phyloP scores from a whole-genome alignment of 2,329 filamentous ascomycete genomes.

The Fusarium tanahbumbuense region DNA sequence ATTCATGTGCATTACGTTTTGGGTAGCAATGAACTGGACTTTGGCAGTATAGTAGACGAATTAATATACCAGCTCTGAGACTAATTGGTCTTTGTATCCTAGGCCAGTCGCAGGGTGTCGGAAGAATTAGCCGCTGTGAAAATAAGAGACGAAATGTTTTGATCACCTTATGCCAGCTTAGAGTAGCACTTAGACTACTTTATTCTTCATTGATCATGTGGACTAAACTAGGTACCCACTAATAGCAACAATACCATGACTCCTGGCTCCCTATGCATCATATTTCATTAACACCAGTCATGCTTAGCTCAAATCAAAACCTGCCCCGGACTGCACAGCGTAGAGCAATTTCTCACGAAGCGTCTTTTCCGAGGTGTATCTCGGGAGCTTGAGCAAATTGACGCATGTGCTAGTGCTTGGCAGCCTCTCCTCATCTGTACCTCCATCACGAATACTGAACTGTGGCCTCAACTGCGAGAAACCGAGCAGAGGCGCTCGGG shows the following conservation, averaged over 20 bases:
- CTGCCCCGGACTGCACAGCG: conserved; percentile 88
- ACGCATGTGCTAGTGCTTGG: conserved; percentile 97
- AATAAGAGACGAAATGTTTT: no score
- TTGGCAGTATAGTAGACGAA: background rate
- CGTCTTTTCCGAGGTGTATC: conserved; percentile 74
- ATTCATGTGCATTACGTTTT: background rate
- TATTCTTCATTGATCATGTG: no score
- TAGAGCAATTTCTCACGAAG: conserved; percentile 87
- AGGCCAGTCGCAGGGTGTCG: background rate
- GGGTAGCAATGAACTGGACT: background rate
- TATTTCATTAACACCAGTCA: background rate
- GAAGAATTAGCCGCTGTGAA: no score
- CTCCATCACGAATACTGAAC: conserved; percentile 89
- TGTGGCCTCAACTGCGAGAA: conserved; percentile 86
- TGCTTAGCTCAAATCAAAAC: conserved; percentile 81
- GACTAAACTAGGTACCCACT: no score
- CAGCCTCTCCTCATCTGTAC: conserved; percentile 71
- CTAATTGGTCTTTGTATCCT: background rate
- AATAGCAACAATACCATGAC: no score
- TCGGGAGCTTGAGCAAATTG: conserved; percentile 91
- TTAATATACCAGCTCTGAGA: background rate
- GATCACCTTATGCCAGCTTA: background rate
- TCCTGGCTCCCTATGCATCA: conserved; percentile 2
- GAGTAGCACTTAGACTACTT: background rate
- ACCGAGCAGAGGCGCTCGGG: conserved; percentile 87